Percentiles rank a stretch among this genome's conserved stretches.
These are phyloP conservation scores for Diplocarpon mali DNA, from an alignment of 2,329 filamentous ascomycete genomes.

Conservation along the genomic window DNA sequence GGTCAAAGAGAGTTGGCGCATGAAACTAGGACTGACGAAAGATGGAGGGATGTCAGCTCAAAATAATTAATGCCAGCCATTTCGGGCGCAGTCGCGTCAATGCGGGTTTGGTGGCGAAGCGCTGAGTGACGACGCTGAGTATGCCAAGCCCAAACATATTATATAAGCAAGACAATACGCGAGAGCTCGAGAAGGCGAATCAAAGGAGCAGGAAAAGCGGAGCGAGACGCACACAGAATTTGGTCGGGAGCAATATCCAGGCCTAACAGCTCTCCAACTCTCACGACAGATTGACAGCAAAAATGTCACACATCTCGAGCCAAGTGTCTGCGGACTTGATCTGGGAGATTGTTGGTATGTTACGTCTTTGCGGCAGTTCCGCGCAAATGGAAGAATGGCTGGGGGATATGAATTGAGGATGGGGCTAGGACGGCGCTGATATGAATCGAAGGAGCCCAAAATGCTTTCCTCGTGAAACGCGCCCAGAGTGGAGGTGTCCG, in stretches of 20 bases:
- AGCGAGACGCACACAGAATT: slow-evolving; percentile 3
- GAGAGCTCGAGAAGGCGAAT: not conserved
- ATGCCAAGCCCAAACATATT: too few relatives aligned
- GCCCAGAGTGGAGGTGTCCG: slow-evolving; percentile 65
- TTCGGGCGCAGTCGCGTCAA: not conserved
- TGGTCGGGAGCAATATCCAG: not conserved
- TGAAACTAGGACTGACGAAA: slow-evolving; percentile 7
- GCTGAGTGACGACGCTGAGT: slow-evolving; percentile 1
- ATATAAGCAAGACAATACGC: not conserved
- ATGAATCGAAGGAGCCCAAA: slow-evolving; percentile 59
- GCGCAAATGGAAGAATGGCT: slow-evolving; percentile 1
- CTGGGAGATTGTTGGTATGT: slow-evolving; percentile 94
- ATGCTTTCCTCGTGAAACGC: slow-evolving; percentile 88
- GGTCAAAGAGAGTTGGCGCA: slow-evolving; percentile 4
- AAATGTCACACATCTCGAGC: slow-evolving; percentile 42
- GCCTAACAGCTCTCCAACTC: not conserved
- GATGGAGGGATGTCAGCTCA: slow-evolving; percentile 10
- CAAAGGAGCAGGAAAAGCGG: too few relatives aligned
- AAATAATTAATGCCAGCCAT: slow-evolving; percentile 7
- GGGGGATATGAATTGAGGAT: not conserved
- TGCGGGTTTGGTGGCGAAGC: slow-evolving; percentile 6
- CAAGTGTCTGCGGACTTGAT: slow-evolving; percentile 84
- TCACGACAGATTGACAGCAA: slow-evolving; percentile 14
- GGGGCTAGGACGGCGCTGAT: slow-evolving; percentile 6
- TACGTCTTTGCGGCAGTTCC: not conserved